A percentile compares a stretch with the other conserved stretches of the same genome.
phyloP scores from a whole-genome alignment of 2,329 filamentous ascomycete genomes.

The Stromatinia cepivora region DNA sequence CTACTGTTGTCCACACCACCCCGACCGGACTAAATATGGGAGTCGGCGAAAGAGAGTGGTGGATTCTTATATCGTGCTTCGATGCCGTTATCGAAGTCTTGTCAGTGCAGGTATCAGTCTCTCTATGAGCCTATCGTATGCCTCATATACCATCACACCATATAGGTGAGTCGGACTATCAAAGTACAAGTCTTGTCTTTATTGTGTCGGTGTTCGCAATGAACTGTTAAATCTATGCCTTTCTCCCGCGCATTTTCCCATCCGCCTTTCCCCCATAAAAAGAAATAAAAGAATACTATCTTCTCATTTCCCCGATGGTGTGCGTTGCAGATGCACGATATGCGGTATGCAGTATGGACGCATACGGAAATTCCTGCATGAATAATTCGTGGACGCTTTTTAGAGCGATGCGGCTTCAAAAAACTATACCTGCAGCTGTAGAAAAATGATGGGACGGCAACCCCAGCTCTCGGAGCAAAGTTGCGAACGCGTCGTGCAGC shows the following conservation, averaged over 20 bases:
- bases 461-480: constrained; percentile 22
- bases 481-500: constrained; percentile 21
- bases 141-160: background rate
- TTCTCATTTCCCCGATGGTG: constrained; percentile 20
- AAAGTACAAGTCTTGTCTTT: background rate
- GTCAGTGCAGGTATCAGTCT: constrained; percentile 4
- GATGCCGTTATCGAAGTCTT: constrained; percentile 5
- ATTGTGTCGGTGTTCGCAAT: background rate
- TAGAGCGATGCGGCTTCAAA: background rate
- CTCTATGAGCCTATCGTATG: constrained; percentile 5
- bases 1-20: constrained; percentile 9
- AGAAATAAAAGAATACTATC: constrained; percentile 2
- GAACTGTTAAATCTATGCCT: background rate
- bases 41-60: constrained; percentile 4
- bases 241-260: background rate
- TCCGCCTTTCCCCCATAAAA: background rate
- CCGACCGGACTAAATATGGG: constrained; percentile 10
- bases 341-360: constrained; percentile 4
- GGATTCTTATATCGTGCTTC: background rate
- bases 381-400: background rate
- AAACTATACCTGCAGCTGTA: constrained; percentile 14
- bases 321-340: constrained; percentile 18
- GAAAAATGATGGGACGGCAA: constrained; percentile 15
- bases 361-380: constrained; percentile 17
- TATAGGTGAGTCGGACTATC: background rate